Evolutionary conservation across 176 grass and related monocot species (phyloP).

Genomic region (Oryza longistaminata): DNA sequence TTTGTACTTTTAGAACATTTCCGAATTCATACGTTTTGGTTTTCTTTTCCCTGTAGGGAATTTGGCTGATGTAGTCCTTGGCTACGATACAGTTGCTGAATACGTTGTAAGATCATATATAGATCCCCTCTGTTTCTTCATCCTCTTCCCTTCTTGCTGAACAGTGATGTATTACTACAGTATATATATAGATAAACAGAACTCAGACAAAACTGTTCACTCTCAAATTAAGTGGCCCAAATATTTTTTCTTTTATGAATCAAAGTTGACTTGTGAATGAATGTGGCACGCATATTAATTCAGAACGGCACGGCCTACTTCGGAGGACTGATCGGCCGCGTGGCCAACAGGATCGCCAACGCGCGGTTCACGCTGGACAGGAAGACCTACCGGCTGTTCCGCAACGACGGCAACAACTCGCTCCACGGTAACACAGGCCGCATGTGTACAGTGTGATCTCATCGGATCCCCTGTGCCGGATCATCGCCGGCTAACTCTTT

Average conservation of each 20-base stretch:
- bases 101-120: constrained; percentile 58
- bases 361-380: constrained; percentile 66
- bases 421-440: constrained; percentile 54
- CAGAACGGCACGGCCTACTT: constrained; percentile 78
- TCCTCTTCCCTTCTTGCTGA: not conserved
- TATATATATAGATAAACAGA: not conserved
- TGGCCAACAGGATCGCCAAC: constrained; percentile 67
- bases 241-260: no score
- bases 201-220: not conserved
- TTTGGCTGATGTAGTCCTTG: constrained; percentile 70
- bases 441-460: not conserved
- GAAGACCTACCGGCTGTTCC: constrained; percentile 45
- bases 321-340: constrained; percentile 80
- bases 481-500: not conserved
- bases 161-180: no score
- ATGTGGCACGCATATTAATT: no score
- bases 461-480: not conserved
- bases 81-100: constrained; percentile 72
- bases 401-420: constrained; percentile 78
- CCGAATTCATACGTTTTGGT: not conserved
- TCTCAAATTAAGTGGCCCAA: no score
- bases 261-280: no score
- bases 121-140: not conserved
- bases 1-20: not conserved
- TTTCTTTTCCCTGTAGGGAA: constrained; percentile 42